Evolutionary conservation across 2,329 filamentous ascomycete genomes (phyloP).

Genomic region (Clarireedia monteithiana): DNA sequence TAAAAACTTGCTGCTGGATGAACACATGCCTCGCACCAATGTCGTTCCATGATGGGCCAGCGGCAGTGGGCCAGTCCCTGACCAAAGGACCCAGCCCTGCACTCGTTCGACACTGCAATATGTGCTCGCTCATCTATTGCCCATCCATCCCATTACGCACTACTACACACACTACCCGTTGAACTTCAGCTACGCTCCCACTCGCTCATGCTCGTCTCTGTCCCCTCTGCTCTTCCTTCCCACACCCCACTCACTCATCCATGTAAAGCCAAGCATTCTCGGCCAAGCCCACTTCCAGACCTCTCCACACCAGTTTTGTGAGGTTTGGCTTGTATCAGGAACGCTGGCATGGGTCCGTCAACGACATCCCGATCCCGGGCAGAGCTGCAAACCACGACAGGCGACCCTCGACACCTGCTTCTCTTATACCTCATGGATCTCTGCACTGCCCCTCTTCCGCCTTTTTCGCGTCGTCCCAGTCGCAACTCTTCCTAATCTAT

Average conservation of each 20-base stretch:
- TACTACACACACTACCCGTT: not conserved
- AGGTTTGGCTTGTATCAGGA: constrained; percentile 30
- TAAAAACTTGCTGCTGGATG: constrained; percentile 20
- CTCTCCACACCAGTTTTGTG: constrained; percentile 25
- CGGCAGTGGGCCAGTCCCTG: constrained; percentile 5
- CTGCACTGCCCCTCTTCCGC: constrained; percentile 41
- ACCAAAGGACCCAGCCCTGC: constrained; percentile 4
- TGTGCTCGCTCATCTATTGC: constrained; percentile 7
- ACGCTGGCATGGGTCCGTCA: constrained; percentile 24
- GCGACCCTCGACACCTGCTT: constrained; percentile 34
- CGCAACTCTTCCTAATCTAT: constrained; percentile 33
- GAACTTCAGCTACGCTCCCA: constrained; percentile 3
- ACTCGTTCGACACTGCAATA: constrained; percentile 14
- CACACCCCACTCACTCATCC: constrained; percentile 8
- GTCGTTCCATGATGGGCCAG: constrained; percentile 16
- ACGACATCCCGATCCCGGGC: constrained; percentile 27
- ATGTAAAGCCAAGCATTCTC: constrained; percentile 18
- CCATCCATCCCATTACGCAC: not conserved
- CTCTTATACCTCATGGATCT: constrained; percentile 44
- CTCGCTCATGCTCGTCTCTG: constrained; percentile 3
- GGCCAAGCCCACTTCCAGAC: constrained; percentile 23
- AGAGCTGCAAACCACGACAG: constrained; percentile 21
- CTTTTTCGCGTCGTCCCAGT: constrained; percentile 39
- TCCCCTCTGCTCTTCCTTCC: not conserved
- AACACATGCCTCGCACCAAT: constrained; percentile 15